phyloP scores from a whole-genome alignment of 2,329 filamentous ascomycete species.

The Exophiala alcalophila region DNA sequence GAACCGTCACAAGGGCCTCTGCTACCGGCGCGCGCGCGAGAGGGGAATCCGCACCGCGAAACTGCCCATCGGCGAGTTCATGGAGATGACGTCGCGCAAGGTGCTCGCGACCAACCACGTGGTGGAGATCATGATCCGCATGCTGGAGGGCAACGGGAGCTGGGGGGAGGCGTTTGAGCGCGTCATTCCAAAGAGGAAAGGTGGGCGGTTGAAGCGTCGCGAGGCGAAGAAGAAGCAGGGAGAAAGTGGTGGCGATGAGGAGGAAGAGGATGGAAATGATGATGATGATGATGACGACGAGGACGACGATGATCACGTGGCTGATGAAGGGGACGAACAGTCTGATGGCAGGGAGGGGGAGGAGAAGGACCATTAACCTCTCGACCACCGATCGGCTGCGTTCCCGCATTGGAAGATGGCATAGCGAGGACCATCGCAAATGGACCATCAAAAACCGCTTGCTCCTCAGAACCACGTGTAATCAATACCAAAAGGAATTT shows the following conservation, averaged over 20 bases:
- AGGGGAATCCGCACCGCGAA: constrained; percentile 75
- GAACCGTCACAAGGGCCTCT: constrained; percentile 93
- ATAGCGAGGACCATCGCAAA: no score
- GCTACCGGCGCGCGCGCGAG: constrained; percentile 74
- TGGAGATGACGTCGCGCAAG: constrained; percentile 82
- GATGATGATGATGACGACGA: constrained; percentile 33
- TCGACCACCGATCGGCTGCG: no score
- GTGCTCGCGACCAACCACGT: constrained; percentile 95
- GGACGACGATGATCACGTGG: not conserved
- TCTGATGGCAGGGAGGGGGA: not conserved
- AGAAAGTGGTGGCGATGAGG: constrained; percentile 7
- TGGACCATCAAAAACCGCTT: no score
- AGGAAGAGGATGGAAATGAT: constrained; percentile 32
- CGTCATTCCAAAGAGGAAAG: constrained; percentile 89
- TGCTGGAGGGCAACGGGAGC: constrained; percentile 76
- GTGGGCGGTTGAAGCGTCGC: constrained; percentile 60
- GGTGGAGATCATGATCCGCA: constrained; percentile 91
- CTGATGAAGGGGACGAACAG: not conserved
- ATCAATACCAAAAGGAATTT: no score
- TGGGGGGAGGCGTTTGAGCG: constrained; percentile 87
- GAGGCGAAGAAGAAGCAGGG: constrained; percentile 17
- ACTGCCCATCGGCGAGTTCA: constrained; percentile 90
- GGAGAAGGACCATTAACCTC: not conserved
- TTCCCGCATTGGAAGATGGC: no score
- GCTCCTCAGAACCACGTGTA: no score